Evolutionary conservation across 2,329 filamentous ascomycete genomes (phyloP), one percentile per base, ranked within the genome.

Genomic region (Sarocladium kiliense): DNA sequence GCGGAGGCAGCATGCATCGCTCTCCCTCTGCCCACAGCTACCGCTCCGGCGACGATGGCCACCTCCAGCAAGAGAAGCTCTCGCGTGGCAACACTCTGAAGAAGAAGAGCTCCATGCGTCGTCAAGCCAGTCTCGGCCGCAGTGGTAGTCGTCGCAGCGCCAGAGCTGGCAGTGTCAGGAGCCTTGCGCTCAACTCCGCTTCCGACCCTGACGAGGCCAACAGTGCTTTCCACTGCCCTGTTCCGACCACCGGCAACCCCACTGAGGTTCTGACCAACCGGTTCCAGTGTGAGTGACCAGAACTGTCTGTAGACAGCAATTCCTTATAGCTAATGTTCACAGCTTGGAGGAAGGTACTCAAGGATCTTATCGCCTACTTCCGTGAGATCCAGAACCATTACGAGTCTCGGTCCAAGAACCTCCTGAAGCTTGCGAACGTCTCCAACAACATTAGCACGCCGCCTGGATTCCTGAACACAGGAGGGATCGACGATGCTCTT

Each of bases 331-430:
- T n/a, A n/a, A n/a, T n/a, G n/a, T 44, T 39, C 44, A 55, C 62
- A 95, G 91, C 89, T 53, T 99, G 94, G 94, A 85, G 94, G 64
- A 96, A 96, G 75, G 81, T 97, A 14, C 81, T 99, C 54, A 97
- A 97, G 69, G 92, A 97, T 62, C 79, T 97, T 44, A 96, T 97
- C 61, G 77, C 88, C 56, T 97, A 96, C 70, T 97, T 97, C 69
- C 86, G 90, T 63, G 94, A 97, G 69, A 85, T 97, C 47, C 91
- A 96, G 67, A 82, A 81, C 53, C 89, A 92, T 49, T 97, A 97
- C 70, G 93, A 99, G 66, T 81, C 87, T 55, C 86, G 89, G 58
- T 82, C 89, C 26, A 97, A 97, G 69, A 84, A 87, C 7, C 77
- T 96, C 3, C 70, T 90, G 57, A 96, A 95, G 63, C 82, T 96